Percentiles rank a stretch among this genome's conserved stretches.
Conservation (phyloP, 345 rosid genomes). For the Zanthoxylum bungeanum region DNA sequence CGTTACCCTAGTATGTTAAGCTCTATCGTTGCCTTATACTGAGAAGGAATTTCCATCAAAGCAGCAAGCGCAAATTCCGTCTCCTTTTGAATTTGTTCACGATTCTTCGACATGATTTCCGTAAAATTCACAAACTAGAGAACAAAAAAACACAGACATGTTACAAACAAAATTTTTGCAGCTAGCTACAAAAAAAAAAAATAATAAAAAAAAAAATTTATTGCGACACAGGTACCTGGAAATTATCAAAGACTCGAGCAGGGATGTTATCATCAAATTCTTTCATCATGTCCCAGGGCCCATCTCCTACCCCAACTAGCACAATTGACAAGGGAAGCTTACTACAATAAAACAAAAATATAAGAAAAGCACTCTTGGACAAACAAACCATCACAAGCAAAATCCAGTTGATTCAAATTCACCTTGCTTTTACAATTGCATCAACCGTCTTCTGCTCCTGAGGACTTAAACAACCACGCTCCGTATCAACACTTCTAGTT, state of each 20-base stretch:
- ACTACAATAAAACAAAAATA: constrained; percentile 33
- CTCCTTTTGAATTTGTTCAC: constrained; percentile 59
- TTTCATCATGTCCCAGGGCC: constrained; percentile 99
- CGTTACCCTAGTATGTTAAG: constrained; percentile 76
- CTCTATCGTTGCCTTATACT: constrained; percentile 90
- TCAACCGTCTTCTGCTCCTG: constrained; percentile 93
- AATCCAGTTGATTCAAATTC: constrained; percentile 14
- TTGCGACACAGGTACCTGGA: constrained; percentile 54
- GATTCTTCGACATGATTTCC: constrained; percentile 82
- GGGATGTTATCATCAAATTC: constrained; percentile 98
- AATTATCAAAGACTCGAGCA: constrained; percentile 89
- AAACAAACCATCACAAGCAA: constrained; percentile 10
- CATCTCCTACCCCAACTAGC: constrained; percentile 96
- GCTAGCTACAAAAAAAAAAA: not conserved
- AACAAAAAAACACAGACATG: constrained; percentile 3
- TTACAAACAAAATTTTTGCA: not conserved
- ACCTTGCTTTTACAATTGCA: constrained; percentile 95
- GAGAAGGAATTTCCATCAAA: constrained; percentile 94
- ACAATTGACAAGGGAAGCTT: constrained; percentile 83
- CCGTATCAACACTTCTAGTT: constrained; percentile 85
- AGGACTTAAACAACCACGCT: constrained; percentile 68
- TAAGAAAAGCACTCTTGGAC: constrained; percentile 1
- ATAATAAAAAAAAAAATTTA: not conserved
- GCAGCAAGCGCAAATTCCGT: constrained; percentile 88
- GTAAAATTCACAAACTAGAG: constrained; percentile 91